phyloP scores from a whole-genome alignment of 2,329 filamentous ascomycete genomes.

The Chaetomiaceae sp. region DNA sequence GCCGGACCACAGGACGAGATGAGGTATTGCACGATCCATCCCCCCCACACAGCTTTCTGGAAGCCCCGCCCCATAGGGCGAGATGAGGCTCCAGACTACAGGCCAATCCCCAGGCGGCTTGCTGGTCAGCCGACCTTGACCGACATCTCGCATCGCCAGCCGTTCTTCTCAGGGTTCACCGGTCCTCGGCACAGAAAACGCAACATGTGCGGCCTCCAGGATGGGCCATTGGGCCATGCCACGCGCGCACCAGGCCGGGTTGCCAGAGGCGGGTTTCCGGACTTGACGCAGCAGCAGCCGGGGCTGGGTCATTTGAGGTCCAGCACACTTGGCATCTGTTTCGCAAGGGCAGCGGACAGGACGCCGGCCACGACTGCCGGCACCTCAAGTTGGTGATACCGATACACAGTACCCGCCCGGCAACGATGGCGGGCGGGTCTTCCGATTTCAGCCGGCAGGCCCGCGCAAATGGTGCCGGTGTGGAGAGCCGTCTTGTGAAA shows the following conservation, averaged over 20 bases:
- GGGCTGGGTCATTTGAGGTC: too few species aligned
- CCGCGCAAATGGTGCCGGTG: neutral
- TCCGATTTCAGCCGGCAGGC: conserved; percentile 11
- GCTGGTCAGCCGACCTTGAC: neutral
- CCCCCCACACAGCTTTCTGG: neutral
- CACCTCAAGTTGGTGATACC: neutral
- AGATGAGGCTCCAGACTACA: neutral
- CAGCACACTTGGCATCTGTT: too few species aligned
- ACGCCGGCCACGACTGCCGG: neutral
- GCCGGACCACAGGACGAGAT: too few species aligned
- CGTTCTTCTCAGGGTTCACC: too few species aligned
- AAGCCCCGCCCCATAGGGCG: neutral
- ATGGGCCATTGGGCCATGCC: too few species aligned
- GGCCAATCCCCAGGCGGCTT: neutral
- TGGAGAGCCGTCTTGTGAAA: neutral
- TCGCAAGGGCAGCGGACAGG: too few species aligned
- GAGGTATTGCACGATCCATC: too few species aligned
- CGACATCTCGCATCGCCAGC: neutral
- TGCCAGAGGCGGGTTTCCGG: too few species aligned
- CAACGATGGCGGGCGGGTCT: neutral
- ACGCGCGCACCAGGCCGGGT: too few species aligned
- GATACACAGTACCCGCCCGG: neutral
- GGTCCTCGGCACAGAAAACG: too few species aligned
- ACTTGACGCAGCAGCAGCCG: too few species aligned
- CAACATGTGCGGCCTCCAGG: neutral